Evolutionary conservation across 2,329 filamentous ascomycete species (phyloP).

Genomic region (Pseudomassariella vexata): DNA sequence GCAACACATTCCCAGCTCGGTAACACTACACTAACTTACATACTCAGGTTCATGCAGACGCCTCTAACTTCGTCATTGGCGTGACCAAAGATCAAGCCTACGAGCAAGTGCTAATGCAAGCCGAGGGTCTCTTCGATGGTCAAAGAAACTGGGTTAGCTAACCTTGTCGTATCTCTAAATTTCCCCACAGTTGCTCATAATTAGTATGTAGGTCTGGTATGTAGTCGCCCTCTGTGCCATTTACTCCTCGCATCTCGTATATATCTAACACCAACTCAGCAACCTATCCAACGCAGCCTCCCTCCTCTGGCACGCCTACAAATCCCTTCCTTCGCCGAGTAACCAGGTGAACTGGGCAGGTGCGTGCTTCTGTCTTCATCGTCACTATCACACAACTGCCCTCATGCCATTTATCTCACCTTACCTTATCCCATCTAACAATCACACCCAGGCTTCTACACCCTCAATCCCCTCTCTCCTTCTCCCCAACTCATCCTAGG

Average conservation of each 20-base stretch:
- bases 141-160: conserved; percentile 72
- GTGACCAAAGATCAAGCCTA: conserved; percentile 69
- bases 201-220: conserved; percentile 32
- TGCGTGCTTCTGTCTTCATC: conserved; percentile 21
- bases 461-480: conserved; percentile 44
- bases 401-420: conserved; percentile 2
- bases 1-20: too few species aligned
- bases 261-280: conserved; percentile 32
- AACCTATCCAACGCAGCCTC: conserved; percentile 73
- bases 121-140: conserved; percentile 61
- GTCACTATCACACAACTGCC: conserved; percentile 1
- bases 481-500: conserved; percentile 62
- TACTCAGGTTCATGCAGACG: conserved; percentile 67
- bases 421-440: not conserved
- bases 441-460: conserved; percentile 60
- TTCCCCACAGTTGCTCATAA: not conserved
- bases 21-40: not conserved
- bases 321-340: conserved; percentile 62
- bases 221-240: conserved; percentile 4
- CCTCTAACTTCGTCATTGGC: conserved; percentile 64
- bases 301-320: conserved; percentile 74
- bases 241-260: not conserved
- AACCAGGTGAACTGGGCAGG: conserved; percentile 72
- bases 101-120: conserved; percentile 66
- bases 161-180: too few species aligned